These are phyloP conservation scores for Marasmius tenuissimus DNA, from an alignment of 1,284 basidiomycete genomes.

Conservation along the genomic window DNA sequence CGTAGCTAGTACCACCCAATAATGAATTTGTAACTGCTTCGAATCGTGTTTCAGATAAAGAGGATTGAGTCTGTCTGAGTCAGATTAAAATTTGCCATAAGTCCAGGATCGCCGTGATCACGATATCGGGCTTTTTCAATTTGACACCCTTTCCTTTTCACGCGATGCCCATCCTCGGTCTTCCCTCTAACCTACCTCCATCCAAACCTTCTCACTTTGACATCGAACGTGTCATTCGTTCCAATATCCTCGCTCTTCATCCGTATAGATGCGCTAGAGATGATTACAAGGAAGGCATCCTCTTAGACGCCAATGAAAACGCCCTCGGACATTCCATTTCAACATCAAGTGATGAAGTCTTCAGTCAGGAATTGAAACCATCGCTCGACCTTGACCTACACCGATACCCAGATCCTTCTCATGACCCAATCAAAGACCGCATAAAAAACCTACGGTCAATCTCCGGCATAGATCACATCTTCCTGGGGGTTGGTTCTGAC, in stretches of 20 bases:
- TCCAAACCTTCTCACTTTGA: slow-evolving; percentile 75
- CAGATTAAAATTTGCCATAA: too few relatives aligned
- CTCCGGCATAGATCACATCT: slow-evolving; percentile 72
- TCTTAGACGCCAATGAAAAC: slow-evolving; percentile 99
- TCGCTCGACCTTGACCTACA: slow-evolving; percentile 62
- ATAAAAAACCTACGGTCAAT: slow-evolving; percentile 75
- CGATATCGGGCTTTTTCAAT: too few relatives aligned
- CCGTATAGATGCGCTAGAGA: slow-evolving; percentile 97
- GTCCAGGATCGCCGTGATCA: too few relatives aligned
- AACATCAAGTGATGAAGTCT: slow-evolving; percentile 24
- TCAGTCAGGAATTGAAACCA: slow-evolving; percentile 28
- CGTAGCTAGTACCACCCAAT: too few relatives aligned
- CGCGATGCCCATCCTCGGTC: slow-evolving; percentile 43
- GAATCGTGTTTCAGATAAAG: too few relatives aligned
- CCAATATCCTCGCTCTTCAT: slow-evolving; percentile 89
- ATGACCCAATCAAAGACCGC: slow-evolving; percentile 76
- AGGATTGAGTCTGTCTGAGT: too few relatives aligned
- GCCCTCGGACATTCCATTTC: slow-evolving; percentile 87
- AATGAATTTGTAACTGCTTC: too few relatives aligned
- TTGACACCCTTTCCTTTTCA: too few relatives aligned
- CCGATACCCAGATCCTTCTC: slow-evolving; percentile 86
- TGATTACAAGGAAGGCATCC: slow-evolving; percentile 90
- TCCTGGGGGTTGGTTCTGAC: slow-evolving; percentile 96
- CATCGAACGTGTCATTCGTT: slow-evolving; percentile 83
- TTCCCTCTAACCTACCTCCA: slow-evolving; percentile 33